Base-by-base conservation (phyloP, 306 rosid genomes). In the Biancaea sappan region DNA sequence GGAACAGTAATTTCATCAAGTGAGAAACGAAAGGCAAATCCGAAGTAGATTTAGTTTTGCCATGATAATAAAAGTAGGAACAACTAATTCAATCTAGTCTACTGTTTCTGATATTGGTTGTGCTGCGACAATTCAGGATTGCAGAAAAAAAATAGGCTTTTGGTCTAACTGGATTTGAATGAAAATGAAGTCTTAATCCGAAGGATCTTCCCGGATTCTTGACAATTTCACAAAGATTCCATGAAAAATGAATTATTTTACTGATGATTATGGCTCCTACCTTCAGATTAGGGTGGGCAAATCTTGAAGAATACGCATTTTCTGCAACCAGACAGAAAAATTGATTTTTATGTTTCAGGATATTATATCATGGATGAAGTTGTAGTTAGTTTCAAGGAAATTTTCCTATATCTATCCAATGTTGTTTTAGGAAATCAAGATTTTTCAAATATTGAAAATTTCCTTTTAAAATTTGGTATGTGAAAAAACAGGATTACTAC, bases 381-480 rank as follows among this genome's bases (percentile, higher is more conserved):
- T 26, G 29, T 48, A 35, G 18, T 46, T 58, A 58, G 25, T 35
- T 26, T 47, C 65, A 16, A 10, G 47, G 12, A 77, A 56, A 34
- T 22, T 14, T 29, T 34, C 43, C 35, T n/a, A 34, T 16, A 25
- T 65, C 13, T 21, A 59, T 15, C 65, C 14, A 31, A 12, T 65
- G 58, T 70, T 29, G 24, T 64, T 9, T 24, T 52, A 65, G 60
- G 44, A 54, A 64, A 72, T 64, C 50, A 72, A 43, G 73, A 34
- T 60, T n/a, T 13, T 60, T 19, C 19, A 25, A 59, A 56, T 25
- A 56, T 62, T 29, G 48, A 78, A 74, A 54, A 67, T 6, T 41
- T 74, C 62, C 44, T 13, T n/a, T 34, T 43, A 4, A n/a, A n/a
- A 2, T 32, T 32, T 60, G 44, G 66, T 0, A n/a, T 38, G 9